phyloP scores from a whole-genome alignment of 2,329 filamentous ascomycete genomes.

The Alternaria arbusti region DNA sequence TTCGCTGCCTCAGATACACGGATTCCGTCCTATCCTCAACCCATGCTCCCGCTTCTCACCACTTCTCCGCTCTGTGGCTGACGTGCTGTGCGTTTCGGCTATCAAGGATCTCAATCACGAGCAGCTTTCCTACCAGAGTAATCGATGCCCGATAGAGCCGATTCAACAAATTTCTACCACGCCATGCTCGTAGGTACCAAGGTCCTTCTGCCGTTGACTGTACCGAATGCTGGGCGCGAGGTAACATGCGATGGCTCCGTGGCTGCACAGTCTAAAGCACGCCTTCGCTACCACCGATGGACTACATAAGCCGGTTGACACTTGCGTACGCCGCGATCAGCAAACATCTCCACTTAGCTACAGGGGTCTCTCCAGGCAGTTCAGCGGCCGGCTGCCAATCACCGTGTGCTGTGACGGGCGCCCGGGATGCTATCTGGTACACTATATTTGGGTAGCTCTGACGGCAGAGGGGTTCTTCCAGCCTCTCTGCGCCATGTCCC shows the following conservation, averaged over 20 bases:
- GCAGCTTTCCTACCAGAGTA: conserved; percentile 13
- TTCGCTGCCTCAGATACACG: conserved; percentile 23
- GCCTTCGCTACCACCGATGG: conserved; percentile 26
- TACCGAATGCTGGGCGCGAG: conserved; percentile 18
- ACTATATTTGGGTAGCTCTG: conserved; percentile 40
- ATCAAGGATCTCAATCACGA: conserved; percentile 27
- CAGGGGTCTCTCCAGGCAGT: conserved; percentile 39
- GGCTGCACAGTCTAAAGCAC: conserved; percentile 33
- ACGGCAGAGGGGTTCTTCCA: conserved; percentile 31
- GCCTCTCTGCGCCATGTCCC: conserved; percentile 28
- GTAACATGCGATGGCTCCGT: conserved; percentile 10
- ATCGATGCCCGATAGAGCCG: conserved; percentile 26
- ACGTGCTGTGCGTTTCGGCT: conserved; percentile 40
- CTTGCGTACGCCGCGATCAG: conserved; percentile 39
- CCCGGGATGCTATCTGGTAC: conserved; percentile 34
- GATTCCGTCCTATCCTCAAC: conserved; percentile 25
- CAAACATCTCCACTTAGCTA: conserved; percentile 46
- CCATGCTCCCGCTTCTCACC: conserved; percentile 27
- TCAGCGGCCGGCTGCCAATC: conserved; percentile 38
- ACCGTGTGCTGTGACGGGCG: conserved; percentile 25
- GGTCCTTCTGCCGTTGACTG: conserved; percentile 20
- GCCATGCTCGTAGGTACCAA: conserved; percentile 6
- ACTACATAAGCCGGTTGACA: conserved; percentile 35
- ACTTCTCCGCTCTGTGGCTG: conserved; percentile 33
- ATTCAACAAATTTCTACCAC: conserved; percentile 13